Conservation (phyloP, 768 basidiomycete species). For the Lentinula detonsa region DNA sequence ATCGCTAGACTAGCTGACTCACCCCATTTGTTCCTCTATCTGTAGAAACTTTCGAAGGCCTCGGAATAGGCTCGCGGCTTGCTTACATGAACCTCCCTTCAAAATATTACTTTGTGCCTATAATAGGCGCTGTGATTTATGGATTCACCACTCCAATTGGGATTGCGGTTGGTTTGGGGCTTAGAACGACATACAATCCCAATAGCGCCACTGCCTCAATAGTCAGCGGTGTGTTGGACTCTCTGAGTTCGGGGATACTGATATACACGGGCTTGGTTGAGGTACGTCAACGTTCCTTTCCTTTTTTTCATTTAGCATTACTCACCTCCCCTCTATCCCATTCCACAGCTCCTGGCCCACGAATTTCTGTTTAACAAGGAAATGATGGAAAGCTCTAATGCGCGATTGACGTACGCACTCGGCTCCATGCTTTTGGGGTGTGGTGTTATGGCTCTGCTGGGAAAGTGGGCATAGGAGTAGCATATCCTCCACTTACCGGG, state of each 20-base stretch:
- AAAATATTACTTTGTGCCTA: constrained; percentile 50
- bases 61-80: constrained; percentile 87
- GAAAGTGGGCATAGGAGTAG: constrained; percentile 67
- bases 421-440: constrained; percentile 78
- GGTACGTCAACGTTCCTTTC: constrained; percentile 28
- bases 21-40: neutral
- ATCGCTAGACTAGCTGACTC: neutral
- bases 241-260: constrained; percentile 82
- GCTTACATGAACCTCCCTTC: constrained; percentile 64
- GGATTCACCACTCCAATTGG: constrained; percentile 83
- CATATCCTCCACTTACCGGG: no score
- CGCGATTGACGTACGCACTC: constrained; percentile 66
- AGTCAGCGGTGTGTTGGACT: constrained; percentile 81
- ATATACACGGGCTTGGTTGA: constrained; percentile 86
- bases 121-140: constrained; percentile 57
- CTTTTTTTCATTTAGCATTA: neutral
- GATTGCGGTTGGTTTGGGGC: constrained; percentile 78
- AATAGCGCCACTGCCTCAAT: constrained; percentile 68
- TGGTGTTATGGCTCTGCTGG: constrained; percentile 87
- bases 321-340: neutral
- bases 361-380: constrained; percentile 90
- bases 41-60: constrained; percentile 87
- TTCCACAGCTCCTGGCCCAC: constrained; percentile 72
- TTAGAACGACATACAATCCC: constrained; percentile 78
- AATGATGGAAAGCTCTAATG: constrained; percentile 67